A percentile compares a stretch with the other conserved stretches of the same genome.
Evolutionary conservation across 768 basidiomycete genomes (phyloP).

Genomic region (Leccinum uliginosum): DNA sequence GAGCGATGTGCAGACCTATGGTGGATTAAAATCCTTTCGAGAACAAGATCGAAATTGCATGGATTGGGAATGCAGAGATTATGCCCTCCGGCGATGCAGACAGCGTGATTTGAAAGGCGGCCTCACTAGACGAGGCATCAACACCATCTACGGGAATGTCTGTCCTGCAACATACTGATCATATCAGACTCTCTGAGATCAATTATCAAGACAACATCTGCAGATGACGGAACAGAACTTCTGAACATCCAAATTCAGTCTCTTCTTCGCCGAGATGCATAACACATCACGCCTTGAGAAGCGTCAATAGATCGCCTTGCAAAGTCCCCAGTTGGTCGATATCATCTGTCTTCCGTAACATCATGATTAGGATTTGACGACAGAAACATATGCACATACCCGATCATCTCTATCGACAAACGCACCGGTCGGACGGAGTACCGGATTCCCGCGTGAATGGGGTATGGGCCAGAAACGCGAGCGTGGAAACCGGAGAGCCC

Average conservation of each 20-base stretch:
- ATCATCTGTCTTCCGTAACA: slow-evolving; percentile 31
- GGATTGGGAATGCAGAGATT: slow-evolving; percentile 47
- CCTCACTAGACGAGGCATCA: slow-evolving; percentile 44
- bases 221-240: slow-evolving; percentile 60
- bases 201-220: slow-evolving; percentile 54
- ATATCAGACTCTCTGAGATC: slow-evolving; percentile 61
- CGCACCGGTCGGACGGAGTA: slow-evolving; percentile 46
- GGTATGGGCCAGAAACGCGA: slow-evolving; percentile 46
- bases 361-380: not conserved
- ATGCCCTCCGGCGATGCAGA: slow-evolving; percentile 44
- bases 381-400: slow-evolving; percentile 39
- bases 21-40: too few relatives aligned
- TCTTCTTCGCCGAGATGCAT: too few relatives aligned
- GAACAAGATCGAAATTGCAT: too few relatives aligned
- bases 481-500: slow-evolving; percentile 53
- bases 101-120: slow-evolving; percentile 74
- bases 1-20: too few relatives aligned
- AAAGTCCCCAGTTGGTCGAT: not conserved
- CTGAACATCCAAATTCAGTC: slow-evolving; percentile 33
- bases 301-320: too few relatives aligned
- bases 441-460: slow-evolving; percentile 21
- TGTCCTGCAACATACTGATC: slow-evolving; percentile 46
- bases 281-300: too few relatives aligned
- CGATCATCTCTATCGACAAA: slow-evolving; percentile 80
- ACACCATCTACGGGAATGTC: not conserved